Evolutionary conservation across 2,329 filamentous ascomycete species (phyloP), one percentile per base, ranked within the genome.

Genomic region (Clarireedia hainanense): DNA sequence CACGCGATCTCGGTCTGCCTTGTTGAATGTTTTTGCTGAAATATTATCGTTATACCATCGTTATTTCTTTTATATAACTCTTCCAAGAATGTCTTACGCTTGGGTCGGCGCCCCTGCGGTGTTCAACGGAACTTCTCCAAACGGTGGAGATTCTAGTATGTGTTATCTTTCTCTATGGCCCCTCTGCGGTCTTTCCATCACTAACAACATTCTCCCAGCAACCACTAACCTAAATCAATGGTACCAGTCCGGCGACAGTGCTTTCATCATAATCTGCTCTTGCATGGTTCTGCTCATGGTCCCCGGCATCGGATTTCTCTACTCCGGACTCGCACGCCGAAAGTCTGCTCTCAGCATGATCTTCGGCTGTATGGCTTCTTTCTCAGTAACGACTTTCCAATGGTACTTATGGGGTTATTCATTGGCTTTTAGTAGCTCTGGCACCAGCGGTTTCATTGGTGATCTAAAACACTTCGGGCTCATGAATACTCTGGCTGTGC

Each of bases 401-500:
- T 99, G 94, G 94, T 97, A 96, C 69, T 96, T 99, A 72, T 97
- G 94, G 92, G 94, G 94, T 37, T 99, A 96, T 73, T 96, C 92
- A 14, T 79, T 99, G 59, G 91, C 92, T 52, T 96, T 97, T 74
- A 94, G 88, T 68, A 78, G 81, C 45, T 84, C 83, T 14, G 88
- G 86, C 4, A 90, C 82, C 63, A 96, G 89, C 74, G 87, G 89
- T 52, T 97, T 88, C 75, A 97, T 99, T 68, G 94, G 94, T 55
- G 84, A 97, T 71, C 75, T 99, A 55, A 80, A 85, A 64, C 88
- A 95, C 72, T 96, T 97, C 66, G 94, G 91, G 59, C 79, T 99
- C 65, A 86, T 83, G 78, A 89, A 91, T 68, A 89, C 90, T 2
- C 79, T 95, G 65, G 94, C 81, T 52, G 77, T 79, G 47, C 91